Evolutionary conservation across 768 basidiomycete genomes (phyloP), one percentile per base, ranked within the genome.

Genomic region (Hirschioporus abietinus): DNA sequence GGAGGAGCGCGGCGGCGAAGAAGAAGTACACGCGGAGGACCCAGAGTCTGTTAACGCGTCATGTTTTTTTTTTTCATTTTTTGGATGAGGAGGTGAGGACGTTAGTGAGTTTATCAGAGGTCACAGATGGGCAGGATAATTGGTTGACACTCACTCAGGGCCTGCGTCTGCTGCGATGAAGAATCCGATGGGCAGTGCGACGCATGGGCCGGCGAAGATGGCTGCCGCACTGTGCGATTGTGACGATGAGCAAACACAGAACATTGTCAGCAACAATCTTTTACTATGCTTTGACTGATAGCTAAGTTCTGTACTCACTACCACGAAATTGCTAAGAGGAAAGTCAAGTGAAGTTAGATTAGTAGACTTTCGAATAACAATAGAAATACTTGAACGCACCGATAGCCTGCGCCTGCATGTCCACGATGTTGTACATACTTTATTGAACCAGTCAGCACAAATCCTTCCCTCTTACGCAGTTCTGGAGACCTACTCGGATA

Each of bases 1-100:
- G 70, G 64, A 66, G 70, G 15, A 63, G 59, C 15, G 60, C 71
- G 30, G 69, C 26, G 15, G 42, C 58, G 34, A 70, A 60, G 64
- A 70, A 70, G 24, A 70, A 65, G 25, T 72, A 70, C 24, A 73
- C 63, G 7, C 72, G 70, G n/a, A 73, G 59, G 8, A 69, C 70
- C 72, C 72, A 73, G 12, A 72, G 63, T 15, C 71, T 73, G 62
- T 7, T 60, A 7, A 27, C 10, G 20, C 10, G 59, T 10, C 23
- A n/a, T n/a, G n/a, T n/a, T n/a, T n/a, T n/a, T n/a, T n/a, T n/a
- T n/a, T n/a, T n/a, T n/a, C n/a, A n/a, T n/a, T n/a, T n/a, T n/a
- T n/a, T n/a, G n/a, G n/a, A n/a, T n/a, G n/a, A n/a, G n/a, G n/a
- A n/a, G n/a, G n/a, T n/a, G n/a, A n/a, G n/a, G n/a, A n/a, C n/a